Evolutionary conservation across 176 grass and related monocot genomes (phyloP).

Genomic region (Miscanthus lutarioriparius): DNA sequence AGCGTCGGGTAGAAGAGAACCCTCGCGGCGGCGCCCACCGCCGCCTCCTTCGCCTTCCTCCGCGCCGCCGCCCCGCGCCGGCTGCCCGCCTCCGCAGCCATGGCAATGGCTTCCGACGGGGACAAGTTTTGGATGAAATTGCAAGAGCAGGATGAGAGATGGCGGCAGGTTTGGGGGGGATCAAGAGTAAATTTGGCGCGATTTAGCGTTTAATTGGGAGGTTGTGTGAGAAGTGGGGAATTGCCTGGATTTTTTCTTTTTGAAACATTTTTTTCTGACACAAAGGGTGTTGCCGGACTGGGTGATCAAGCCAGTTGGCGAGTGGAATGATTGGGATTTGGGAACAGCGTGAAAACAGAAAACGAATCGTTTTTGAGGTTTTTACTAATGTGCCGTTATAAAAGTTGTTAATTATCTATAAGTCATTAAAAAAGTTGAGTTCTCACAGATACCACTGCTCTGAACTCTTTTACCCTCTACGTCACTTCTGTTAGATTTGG

Average conservation of each 20-base stretch:
- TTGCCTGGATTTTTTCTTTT: neutral
- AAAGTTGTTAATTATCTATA: too few species aligned
- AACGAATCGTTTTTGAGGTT: neutral
- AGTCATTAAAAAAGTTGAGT: too few species aligned
- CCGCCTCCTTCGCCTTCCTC: constrained; percentile 64
- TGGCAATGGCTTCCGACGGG: neutral
- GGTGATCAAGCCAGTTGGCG: neutral
- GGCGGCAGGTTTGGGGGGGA: neutral
- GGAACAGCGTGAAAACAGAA: neutral
- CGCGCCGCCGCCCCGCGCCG: constrained; percentile 7
- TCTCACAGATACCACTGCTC: too few species aligned
- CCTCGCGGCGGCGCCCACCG: constrained; percentile 68
- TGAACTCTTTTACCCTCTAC: too few species aligned
- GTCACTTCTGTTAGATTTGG: too few species aligned
- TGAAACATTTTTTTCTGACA: neutral
- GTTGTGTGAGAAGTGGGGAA: neutral
- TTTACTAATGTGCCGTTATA: too few species aligned
- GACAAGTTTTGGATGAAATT: neutral
- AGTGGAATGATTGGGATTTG: neutral
- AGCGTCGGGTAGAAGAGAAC: constrained; percentile 86
- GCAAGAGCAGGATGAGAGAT: neutral
- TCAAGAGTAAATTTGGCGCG: neutral
- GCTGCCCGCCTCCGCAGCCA: constrained; percentile 27
- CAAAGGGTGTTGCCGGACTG: neutral
- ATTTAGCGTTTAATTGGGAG: neutral